phyloP scores from a whole-genome alignment of 1,139 yeast genomes.

The Arxiozyma bovina region DNA sequence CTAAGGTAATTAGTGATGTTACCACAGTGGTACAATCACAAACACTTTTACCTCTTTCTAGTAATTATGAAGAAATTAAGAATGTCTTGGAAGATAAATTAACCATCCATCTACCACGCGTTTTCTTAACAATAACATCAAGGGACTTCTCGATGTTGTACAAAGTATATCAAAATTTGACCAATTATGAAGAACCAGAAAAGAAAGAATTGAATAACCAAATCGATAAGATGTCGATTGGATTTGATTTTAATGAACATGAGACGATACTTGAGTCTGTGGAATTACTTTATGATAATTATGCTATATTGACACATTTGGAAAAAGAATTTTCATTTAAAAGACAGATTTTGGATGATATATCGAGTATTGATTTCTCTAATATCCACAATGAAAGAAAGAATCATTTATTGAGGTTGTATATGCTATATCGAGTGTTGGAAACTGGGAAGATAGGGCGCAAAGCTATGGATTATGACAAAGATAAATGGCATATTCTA shows the following conservation, averaged over 20 bases:
- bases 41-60: constrained; percentile 29
- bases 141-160: constrained; percentile 61
- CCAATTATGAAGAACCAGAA: constrained; percentile 58
- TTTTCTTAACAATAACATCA: constrained; percentile 65
- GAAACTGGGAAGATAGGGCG: constrained; percentile 22
- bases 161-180: constrained; percentile 53
- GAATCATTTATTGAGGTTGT: constrained; percentile 28
- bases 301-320: constrained; percentile 40
- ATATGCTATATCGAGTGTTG: constrained; percentile 30
- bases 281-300: constrained; percentile 45
- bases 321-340: constrained; percentile 34
- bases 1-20: constrained; percentile 54
- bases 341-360: constrained; percentile 31
- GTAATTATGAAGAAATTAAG: constrained; percentile 26
- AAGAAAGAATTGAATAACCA: constrained; percentile 49
- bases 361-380: constrained; percentile 29
- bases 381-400: constrained; percentile 26
- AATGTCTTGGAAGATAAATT: constrained; percentile 36
- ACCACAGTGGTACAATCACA: constrained; percentile 55
- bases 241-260: constrained; percentile 61
- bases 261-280: constrained; percentile 47
- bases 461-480: constrained; percentile 19
- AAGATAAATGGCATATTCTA: constrained; percentile 39
- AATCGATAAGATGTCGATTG: constrained; percentile 56
- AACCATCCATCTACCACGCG: constrained; percentile 58